Conservation (phyloP, 768 basidiomycete genomes). For the Lentinula lateritia region DNA sequence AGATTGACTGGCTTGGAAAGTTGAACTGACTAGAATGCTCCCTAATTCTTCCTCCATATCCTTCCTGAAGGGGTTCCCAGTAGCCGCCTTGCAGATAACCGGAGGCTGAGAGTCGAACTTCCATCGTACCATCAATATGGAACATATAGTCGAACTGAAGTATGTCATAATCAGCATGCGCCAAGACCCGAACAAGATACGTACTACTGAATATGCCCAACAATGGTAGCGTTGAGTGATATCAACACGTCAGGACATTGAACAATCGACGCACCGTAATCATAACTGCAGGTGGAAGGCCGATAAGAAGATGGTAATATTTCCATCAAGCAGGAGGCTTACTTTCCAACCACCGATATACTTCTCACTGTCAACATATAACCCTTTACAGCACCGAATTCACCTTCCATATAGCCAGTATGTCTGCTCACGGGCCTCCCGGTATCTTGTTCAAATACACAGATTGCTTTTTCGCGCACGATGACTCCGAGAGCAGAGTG, state of each 20-base stretch:
- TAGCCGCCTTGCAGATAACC: conserved; percentile 65
- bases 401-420: conserved; percentile 44
- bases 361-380: conserved; percentile 53
- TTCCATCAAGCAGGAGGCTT: conserved; percentile 19
- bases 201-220: not conserved
- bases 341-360: conserved; percentile 62
- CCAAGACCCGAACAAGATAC: not conserved
- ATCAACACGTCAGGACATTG: not conserved
- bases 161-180: too few relatives aligned
- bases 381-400: conserved; percentile 57
- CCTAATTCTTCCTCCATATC: conserved; percentile 51
- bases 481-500: conserved; percentile 39
- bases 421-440: conserved; percentile 55
- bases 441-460: conserved; percentile 59
- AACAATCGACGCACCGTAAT: conserved; percentile 38
- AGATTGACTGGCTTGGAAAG: not conserved
- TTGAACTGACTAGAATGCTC: conserved; percentile 44
- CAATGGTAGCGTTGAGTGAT: too few relatives aligned
- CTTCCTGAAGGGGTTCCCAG: conserved; percentile 43
- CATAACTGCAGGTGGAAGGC: conserved; percentile 34
- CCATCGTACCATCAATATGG: conserved; percentile 61
- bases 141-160: conserved; percentile 60
- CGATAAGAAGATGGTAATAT: not conserved
- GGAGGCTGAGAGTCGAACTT: conserved; percentile 62
- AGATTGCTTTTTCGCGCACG: conserved; percentile 48